phyloP scores from a whole-genome alignment of 805 yeast genomes.

The Candida jianshihensis region DNA sequence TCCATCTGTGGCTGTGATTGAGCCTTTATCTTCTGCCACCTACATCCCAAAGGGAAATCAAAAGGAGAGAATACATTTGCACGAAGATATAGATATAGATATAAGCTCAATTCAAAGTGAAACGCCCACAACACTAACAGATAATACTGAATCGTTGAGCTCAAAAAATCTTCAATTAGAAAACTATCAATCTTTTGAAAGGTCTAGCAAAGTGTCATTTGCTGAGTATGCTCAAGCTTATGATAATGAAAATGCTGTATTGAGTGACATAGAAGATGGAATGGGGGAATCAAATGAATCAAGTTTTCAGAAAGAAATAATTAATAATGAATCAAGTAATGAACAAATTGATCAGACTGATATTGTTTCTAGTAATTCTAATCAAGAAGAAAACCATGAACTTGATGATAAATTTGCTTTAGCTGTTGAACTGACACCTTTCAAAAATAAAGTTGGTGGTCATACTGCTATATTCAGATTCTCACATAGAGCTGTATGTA shows the following conservation, averaged over 20 bases:
- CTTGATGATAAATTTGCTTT: slow-evolving; percentile 45
- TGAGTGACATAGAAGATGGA: slow-evolving; percentile 1
- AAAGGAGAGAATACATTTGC: slow-evolving; percentile 9
- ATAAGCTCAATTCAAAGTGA: slow-evolving; percentile 1
- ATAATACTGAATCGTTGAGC: neutral
- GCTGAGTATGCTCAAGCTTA: slow-evolving; percentile 2
- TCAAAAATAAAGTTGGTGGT: slow-evolving; percentile 93
- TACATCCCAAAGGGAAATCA: slow-evolving; percentile 60
- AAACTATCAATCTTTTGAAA: neutral
- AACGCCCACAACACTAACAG: neutral
- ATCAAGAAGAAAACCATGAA: slow-evolving; percentile 12
- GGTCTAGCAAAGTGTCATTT: slow-evolving; percentile 7
- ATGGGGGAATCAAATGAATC: too few relatives aligned
- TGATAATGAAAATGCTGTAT: neutral
- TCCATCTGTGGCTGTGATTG: slow-evolving; percentile 24
- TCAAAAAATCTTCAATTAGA: neutral
- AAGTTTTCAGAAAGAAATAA: too few relatives aligned
- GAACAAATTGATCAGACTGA: too few relatives aligned
- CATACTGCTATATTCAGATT: slow-evolving; percentile 95
- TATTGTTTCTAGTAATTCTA: too few relatives aligned
- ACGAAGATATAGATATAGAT: slow-evolving; percentile 10
- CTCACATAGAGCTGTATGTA: slow-evolving; percentile 87
- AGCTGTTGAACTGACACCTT: slow-evolving; percentile 87
- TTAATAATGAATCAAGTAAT: too few relatives aligned
- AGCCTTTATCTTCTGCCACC: slow-evolving; percentile 65